A percentile compares a stretch with the other conserved stretches of the same genome.
These are phyloP conservation scores for Ascochyta viciae-villosae DNA, from an alignment of 2,329 filamentous ascomycete genomes.

Conservation along the genomic window DNA sequence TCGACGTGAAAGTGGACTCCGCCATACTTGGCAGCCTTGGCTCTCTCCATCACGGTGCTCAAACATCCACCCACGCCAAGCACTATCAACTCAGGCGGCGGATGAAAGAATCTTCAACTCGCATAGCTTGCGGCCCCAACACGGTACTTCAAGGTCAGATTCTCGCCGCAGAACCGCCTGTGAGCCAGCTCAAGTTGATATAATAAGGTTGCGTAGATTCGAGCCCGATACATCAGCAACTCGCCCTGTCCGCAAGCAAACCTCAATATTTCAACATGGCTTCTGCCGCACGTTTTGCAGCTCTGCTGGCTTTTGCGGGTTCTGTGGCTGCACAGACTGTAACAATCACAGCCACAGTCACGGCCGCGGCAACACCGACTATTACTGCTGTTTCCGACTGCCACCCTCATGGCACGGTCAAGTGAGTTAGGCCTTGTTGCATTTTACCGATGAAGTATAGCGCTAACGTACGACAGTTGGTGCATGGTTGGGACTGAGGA, in stretches of 20 bases:
- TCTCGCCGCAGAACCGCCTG: conserved; percentile 7
- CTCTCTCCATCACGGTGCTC: conserved; percentile 42
- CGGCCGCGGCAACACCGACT: conserved; percentile 23
- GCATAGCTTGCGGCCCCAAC: conserved; percentile 18
- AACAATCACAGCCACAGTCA: conserved; percentile 12
- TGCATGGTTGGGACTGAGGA: conserved; percentile 54
- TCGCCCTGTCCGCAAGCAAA: conserved; percentile 8
- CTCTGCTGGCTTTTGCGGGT: not conserved
- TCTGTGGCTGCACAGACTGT: conserved; percentile 23
- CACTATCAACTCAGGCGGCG: conserved; percentile 2
- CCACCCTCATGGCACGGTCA: conserved; percentile 56
- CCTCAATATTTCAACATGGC: conserved; percentile 21
- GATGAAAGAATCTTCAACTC: conserved; percentile 21
- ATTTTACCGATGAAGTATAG: not conserved
- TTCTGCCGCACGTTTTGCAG: conserved; percentile 7
- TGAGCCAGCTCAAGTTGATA: conserved; percentile 14
- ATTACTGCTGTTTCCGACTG: conserved; percentile 61
- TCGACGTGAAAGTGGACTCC: conserved; percentile 24
- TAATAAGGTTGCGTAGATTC: conserved; percentile 26
- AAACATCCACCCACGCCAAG: conserved; percentile 30
- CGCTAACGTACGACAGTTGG: conserved; percentile 43
- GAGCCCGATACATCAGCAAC: not conserved
- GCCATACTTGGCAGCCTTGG: conserved; percentile 19
- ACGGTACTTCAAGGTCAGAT: conserved; percentile 22
- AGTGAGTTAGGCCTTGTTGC: conserved; percentile 43